phyloP scores from a whole-genome alignment of 116 monocot species.

The Cymodocea nodosa region DNA sequence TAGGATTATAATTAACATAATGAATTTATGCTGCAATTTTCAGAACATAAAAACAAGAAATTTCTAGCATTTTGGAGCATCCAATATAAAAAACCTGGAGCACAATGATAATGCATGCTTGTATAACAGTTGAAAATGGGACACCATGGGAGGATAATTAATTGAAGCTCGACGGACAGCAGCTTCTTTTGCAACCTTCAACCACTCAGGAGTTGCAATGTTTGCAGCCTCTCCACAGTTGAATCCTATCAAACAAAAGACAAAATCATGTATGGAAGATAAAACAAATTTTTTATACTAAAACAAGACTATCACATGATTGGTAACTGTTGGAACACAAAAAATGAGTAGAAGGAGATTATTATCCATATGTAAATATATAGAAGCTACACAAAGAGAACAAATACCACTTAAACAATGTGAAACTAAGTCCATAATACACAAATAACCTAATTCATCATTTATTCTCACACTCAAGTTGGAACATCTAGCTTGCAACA shows the following conservation, averaged over 20 bases:
- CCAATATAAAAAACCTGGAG: slow-evolving; percentile 35
- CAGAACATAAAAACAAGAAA: not conserved
- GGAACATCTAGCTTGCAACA: no score
- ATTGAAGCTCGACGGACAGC: slow-evolving; percentile 79
- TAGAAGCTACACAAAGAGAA: no score
- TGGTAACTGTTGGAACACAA: no score
- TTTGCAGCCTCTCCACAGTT: slow-evolving; percentile 87
- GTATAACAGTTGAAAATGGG: slow-evolving; percentile 83
- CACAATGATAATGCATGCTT: slow-evolving; percentile 46
- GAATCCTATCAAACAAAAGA: slow-evolving; percentile 19
- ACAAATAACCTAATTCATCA: no score
- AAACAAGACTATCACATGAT: no score
- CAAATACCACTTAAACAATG: no score
- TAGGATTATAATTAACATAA: not conserved
- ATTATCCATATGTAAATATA: no score
- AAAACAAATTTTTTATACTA: not conserved
- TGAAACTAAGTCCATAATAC: no score
- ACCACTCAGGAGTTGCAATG: slow-evolving; percentile 86
- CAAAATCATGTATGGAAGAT: not conserved
- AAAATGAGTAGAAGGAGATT: no score
- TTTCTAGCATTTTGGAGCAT: not conserved
- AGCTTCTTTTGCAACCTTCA: slow-evolving; percentile 78
- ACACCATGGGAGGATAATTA: slow-evolving; percentile 76
- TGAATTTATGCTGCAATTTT: not conserved
- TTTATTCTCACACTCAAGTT: no score